Base-by-base conservation (phyloP, 129 eudicot genomes). In the Mikania micrantha region DNA sequence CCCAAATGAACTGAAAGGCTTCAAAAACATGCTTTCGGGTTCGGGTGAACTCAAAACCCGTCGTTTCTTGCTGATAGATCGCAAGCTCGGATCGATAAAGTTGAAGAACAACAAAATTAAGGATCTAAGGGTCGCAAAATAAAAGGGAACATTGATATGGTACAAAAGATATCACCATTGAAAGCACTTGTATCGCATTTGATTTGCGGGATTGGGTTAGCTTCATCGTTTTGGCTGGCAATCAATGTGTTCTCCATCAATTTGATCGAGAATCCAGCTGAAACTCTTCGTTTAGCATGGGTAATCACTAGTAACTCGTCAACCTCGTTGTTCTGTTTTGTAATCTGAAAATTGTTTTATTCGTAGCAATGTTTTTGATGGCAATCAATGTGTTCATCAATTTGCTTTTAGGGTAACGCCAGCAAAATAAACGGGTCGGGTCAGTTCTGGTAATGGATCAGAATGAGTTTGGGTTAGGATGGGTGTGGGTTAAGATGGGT, bases 221-320 rank as follows among this genome's bases (percentile, higher is more conserved):
- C 82, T 35, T 79, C 77, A 64, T 80, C 95, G 9, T 77, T 81
- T 70, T 85, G 83, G 87, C 44, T 79, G 4, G 81, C 93, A n/a
- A 29, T 3, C 36, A 66, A 79, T 59, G 63, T 91, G 6, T 83
- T 74, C 67, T 83, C 83, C 34, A 47, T 81, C 56, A 79, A 77
- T 47, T 78, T 88, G 58, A 73, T 77, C 60, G 60, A 76, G 7
- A 19, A 75, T 77, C 80, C 96, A 22, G 34, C 76, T 60, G 59
- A 70, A 64, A 81, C 95, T 10, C 93, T 91, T 10, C 67, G 70
- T 59, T 63, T 81, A 64, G 1, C 79, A 58, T 85, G 85, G 95
- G 97, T 91, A 83, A 59, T 48, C 32, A 59, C 41, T 15, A 58
- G 40, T 57, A 17, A 27, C 75, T 62, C 44, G 2, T 66, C 41